phyloP scores from a whole-genome alignment of 345 rosid species.

The Trapa incisa region DNA sequence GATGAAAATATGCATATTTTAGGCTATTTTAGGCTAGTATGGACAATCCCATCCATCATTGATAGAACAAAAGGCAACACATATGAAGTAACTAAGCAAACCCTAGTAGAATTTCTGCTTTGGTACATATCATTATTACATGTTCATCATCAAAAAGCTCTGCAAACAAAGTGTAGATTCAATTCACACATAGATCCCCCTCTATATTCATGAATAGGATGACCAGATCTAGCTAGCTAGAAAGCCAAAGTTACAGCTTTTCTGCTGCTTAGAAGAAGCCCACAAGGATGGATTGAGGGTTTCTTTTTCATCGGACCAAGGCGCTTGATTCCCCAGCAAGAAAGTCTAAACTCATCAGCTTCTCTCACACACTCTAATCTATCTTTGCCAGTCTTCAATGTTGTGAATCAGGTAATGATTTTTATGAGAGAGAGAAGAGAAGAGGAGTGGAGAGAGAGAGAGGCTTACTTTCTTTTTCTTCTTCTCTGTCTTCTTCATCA shows the following conservation, averaged over 20 bases:
- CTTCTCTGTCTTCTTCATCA: not conserved
- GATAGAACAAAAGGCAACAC: not conserved
- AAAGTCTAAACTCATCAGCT: too few species aligned
- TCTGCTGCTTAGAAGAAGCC: not conserved
- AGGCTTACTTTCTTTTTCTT: not conserved
- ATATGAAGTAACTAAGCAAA: not conserved
- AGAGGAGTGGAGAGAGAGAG: not conserved
- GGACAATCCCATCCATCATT: too few species aligned
- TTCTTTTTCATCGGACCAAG: conserved; percentile 21
- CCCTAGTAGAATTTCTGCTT: not conserved
- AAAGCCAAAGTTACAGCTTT: too few species aligned
- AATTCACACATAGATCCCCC: too few species aligned
- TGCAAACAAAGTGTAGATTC: too few species aligned
- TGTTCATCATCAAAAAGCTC: not conserved
- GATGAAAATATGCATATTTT: not conserved
- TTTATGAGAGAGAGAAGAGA: not conserved
- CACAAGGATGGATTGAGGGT: not conserved
- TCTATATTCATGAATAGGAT: too few species aligned
- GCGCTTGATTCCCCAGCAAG: conserved; percentile 25
- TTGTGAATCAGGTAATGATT: not conserved
- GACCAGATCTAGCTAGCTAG: too few species aligned
- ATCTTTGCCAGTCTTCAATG: not conserved
- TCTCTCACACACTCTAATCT: not conserved
- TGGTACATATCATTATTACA: not conserved
- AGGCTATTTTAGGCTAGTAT: too few species aligned